Base-by-base conservation (phyloP, 192 early-diverging fungal species). In the Backusella liffmaniae region DNA sequence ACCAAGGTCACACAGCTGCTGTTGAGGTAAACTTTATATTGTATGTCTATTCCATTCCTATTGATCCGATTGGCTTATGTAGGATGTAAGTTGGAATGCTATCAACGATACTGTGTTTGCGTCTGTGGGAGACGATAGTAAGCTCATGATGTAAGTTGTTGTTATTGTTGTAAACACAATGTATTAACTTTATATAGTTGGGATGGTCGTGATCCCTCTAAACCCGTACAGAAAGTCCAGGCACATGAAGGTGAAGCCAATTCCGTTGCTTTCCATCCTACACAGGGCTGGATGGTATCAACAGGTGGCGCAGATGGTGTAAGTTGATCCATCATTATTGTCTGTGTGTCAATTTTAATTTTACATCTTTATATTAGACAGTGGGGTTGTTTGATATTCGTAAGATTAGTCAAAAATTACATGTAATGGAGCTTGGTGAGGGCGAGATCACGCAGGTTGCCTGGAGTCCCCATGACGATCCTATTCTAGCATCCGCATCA, bases 171-270 rank as follows among this genome's bases (percentile, higher is more conserved):
- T 4, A 44, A 44, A 4, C 4, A 5, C 4, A 44, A 5, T 12
- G 42, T 44, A 15, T 44, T 32, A 30, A 32, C 32, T 62, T 26
- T 30, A 5, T 46, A 35, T 84, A 94, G 93, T 72, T 99, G 98
- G 98, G 98, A 99, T 87, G 93, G 90, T 29, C 94, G 98, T 73
- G 86, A 86, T 66, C 83, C 77, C 18, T 82, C 87, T 73, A 88
- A 90, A 74, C 93, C 96, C 0, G 84, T 82, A 7, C 89, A 91
- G 37, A 87, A 91, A 67, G 88, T 96, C n/a, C 86, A 94, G 29
- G 98, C 96, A 0, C 98, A 99, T 86, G 81, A 87, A n/a, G 92
- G 91, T 37, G 98, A 99, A 80, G 91, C 98, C 74, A 99, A 99
- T 80, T 93, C 92, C 79, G 94, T 99, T 0, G 92, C 95, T 10